These are phyloP conservation scores for Parathielavia hyrcaniae DNA, from an alignment of 495 filamentous ascomycete species.

Conservation along the genomic window DNA sequence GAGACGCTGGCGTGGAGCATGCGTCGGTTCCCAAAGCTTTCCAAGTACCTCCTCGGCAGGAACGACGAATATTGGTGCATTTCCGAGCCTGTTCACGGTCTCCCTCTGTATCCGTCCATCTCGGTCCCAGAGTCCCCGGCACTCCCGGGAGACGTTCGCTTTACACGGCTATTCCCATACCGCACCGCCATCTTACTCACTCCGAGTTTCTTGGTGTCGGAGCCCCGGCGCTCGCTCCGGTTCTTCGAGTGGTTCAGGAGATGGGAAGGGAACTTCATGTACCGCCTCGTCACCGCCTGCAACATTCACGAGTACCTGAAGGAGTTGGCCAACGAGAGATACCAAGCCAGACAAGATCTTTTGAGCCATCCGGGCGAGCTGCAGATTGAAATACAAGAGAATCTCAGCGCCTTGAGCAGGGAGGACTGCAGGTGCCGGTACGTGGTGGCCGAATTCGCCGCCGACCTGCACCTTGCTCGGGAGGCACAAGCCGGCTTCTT, in stretches of 20 bases:
- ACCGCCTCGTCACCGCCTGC: conserved; percentile 32
- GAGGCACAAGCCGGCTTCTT: conserved; percentile 4
- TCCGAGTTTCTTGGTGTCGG: conserved; percentile 53
- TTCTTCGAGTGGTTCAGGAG: conserved; percentile 55
- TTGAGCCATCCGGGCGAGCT: conserved; percentile 2
- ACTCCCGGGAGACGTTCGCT: conserved; percentile 26
- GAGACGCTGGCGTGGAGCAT: conserved; percentile 29
- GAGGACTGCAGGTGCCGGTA: conserved; percentile 28
- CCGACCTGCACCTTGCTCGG: conserved; percentile 24
- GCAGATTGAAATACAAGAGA: conserved; percentile 19
- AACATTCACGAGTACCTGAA: conserved; percentile 42
- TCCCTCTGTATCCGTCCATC: conserved; percentile 26
- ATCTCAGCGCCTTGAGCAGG: conserved; percentile 25
- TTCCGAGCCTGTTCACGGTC: conserved; percentile 23
- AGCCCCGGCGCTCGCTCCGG: conserved; percentile 44
- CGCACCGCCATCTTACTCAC: conserved; percentile 57
- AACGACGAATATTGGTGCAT: conserved; percentile 33
- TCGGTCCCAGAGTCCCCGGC: neutral
- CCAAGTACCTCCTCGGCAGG: conserved; percentile 11
- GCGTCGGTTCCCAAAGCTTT: conserved; percentile 27
- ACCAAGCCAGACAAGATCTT: conserved; percentile 28
- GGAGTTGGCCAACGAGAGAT: conserved; percentile 38
- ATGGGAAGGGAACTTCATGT: conserved; percentile 23
- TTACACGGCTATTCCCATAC: conserved; percentile 52
- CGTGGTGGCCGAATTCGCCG: conserved; percentile 20